Percentiles rank a stretch among this genome's conserved stretches.
Conservation (phyloP, 179 eudicot genomes). For the Monotropa hypopitys region DNA sequence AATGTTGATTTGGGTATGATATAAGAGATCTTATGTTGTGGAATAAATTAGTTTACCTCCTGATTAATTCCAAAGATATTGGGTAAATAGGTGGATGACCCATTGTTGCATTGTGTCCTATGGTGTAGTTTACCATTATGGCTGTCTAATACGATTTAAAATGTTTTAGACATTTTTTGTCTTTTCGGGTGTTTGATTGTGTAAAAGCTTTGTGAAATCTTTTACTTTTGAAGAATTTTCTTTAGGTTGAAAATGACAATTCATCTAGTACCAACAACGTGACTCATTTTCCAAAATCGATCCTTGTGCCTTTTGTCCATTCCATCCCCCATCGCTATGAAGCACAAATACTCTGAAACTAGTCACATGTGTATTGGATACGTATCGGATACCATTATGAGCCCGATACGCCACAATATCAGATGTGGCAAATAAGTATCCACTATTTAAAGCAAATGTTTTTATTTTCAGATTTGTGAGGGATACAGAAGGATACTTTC, state of each 20-base stretch:
- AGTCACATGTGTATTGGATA: no score
- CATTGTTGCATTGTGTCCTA: not conserved
- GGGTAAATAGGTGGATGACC: not conserved
- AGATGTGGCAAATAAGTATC: no score
- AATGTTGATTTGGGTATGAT: not conserved
- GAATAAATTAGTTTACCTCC: not conserved
- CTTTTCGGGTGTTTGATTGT: not conserved
- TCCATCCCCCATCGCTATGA: no score
- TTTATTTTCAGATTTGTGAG: no score
- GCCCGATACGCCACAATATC: no score
- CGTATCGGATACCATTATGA: no score
- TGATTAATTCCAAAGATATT: not conserved
- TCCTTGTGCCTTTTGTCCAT: no score
- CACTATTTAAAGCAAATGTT: no score
- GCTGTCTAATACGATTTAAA: not conserved
- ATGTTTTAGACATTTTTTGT: not conserved
- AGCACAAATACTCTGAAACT: no score
- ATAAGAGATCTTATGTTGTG: not conserved
- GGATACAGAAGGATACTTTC: no score
- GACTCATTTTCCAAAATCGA: no score
- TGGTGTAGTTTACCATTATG: not conserved
- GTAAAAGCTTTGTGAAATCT: not conserved
- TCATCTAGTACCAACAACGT: no score
- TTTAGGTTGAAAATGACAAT: not conserved
- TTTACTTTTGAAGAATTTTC: not conserved